Base-by-base conservation (phyloP, 176 grass and related monocot species). In the Ensete glaucum region DNA sequence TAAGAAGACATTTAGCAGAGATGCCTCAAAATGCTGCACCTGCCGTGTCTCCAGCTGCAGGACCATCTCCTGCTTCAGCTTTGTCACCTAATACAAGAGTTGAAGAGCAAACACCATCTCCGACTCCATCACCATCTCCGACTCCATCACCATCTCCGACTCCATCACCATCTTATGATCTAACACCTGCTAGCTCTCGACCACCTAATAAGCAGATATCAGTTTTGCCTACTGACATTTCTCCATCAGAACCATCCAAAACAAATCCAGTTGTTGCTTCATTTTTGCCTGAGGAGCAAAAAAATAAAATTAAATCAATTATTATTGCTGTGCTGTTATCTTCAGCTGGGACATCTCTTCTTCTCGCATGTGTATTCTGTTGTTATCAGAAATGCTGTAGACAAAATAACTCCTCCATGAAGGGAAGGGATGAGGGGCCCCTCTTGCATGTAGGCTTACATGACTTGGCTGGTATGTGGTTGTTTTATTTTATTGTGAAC, bases 381-480 rank as follows among this genome's bases (percentile, higher is more conserved):
- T 74, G 72, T 74, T 74, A 57, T 27, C 4, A 22, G 52, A 69
- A 75, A 53, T 92, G 17, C 43, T 58, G 21, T 59, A 83, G 53
- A 74, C 1, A 48, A 93, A 85, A 29, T 2, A 66, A 27, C 54
- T 78, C 22, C 62, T 85, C 62, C 54, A 65, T 81, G 53, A 24
- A 12, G 20, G 73, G 83, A 73, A 81, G 14, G 67, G 83, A 93
- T 77, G 77, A 91, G 73, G 81, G 83, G 43, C 78, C 85, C 25
- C 82, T 87, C 59, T 56, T 91, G 59, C 54, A 13, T 76, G 53
- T 88, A 53, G 83, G 81, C 52, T 55, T 89, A 76, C 82, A 84
- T 54, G 77, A 86, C 19, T 78, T 85, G 20, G 87, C 90, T 63
- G 81, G 82, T 91, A 89, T 63, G 14, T 50, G n/a, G 62, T 75